Evolutionary conservation across 441 rosid genomes (phyloP).

Genomic region (Rhodomyrtus psidioides): DNA sequence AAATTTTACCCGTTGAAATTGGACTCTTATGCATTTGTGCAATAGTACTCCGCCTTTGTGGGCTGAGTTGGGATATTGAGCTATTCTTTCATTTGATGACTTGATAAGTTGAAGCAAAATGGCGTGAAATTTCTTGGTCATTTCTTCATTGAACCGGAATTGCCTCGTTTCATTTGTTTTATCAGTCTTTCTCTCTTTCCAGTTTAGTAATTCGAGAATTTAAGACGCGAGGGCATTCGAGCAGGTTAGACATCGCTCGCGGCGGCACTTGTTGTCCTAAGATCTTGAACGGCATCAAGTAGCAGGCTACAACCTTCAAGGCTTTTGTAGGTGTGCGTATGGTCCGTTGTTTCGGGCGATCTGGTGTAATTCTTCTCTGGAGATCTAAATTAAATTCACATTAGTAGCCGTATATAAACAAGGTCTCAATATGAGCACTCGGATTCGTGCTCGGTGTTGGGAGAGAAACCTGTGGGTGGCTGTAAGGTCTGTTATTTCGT

Average conservation of each 20-base stretch:
- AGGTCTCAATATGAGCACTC: not conserved
- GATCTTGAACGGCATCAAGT: not conserved
- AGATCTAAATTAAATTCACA: not conserved
- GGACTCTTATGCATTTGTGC: not conserved
- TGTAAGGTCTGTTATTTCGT: not conserved
- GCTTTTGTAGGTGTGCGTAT: not conserved
- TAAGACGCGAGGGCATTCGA: not conserved
- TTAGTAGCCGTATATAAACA: accelerated
- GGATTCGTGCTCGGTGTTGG: no score
- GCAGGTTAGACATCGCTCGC: not conserved
- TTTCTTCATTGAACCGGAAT: not conserved
- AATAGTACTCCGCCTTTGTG: not conserved
- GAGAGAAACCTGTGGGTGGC: not conserved
- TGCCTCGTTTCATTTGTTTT: not conserved
- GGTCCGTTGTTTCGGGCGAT: not conserved
- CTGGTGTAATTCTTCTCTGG: not conserved
- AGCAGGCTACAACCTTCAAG: not conserved
- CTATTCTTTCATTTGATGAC: not conserved
- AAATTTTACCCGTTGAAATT: no score
- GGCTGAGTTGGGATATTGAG: not conserved
- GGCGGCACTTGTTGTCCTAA: not conserved
- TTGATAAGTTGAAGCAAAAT: not conserved
- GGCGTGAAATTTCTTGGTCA: no score
- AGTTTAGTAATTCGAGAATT: not conserved
- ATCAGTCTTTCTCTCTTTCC: not conserved